Evolutionary conservation across 768 basidiomycete species (phyloP).

Genomic region (Boletus rubroflammeus): DNA sequence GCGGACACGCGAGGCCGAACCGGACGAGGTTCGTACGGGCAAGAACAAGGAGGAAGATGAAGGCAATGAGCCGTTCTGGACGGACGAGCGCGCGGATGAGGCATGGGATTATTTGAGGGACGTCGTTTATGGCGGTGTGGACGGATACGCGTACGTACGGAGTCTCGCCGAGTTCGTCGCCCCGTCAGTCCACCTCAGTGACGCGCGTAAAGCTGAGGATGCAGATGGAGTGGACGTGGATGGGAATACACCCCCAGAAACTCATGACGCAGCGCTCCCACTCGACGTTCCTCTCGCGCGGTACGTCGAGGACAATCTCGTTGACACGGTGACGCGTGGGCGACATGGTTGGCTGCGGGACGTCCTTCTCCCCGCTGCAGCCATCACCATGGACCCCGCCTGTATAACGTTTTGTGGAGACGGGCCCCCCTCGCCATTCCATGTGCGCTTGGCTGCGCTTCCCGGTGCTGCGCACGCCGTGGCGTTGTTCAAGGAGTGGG

Average conservation of each 20-base stretch:
- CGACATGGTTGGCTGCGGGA: conserved; percentile 37
- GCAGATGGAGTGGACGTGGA: not conserved
- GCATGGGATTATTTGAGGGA: conserved; percentile 68
- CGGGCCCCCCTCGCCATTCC: conserved; percentile 1
- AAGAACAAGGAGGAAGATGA: conserved; percentile 5
- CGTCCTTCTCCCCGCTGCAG: conserved; percentile 9
- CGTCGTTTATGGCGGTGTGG: conserved; percentile 76
- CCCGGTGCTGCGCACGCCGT: conserved; percentile 8
- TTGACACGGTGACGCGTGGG: conserved; percentile 40
- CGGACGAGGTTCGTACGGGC: not conserved
- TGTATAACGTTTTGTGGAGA: not conserved
- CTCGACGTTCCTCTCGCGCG: conserved; percentile 36
- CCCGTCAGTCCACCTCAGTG: conserved; percentile 18
- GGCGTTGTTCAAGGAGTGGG: conserved; percentile 7
- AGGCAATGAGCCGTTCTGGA: conserved; percentile 43
- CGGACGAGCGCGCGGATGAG: conserved; percentile 42
- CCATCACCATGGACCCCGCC: not conserved
- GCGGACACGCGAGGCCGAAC: conserved; percentile 19
- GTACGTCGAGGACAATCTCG: conserved; percentile 39
- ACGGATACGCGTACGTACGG: conserved; percentile 71
- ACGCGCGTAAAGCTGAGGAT: not conserved
- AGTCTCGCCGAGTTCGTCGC: conserved; percentile 72
- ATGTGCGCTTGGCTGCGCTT: conserved; percentile 10
- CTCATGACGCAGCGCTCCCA: not conserved
- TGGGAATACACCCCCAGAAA: not conserved